These are phyloP conservation scores for Chaetothyriales sp. DNA, from an alignment of 2,329 filamentous ascomycete genomes.

Conservation along the genomic window DNA sequence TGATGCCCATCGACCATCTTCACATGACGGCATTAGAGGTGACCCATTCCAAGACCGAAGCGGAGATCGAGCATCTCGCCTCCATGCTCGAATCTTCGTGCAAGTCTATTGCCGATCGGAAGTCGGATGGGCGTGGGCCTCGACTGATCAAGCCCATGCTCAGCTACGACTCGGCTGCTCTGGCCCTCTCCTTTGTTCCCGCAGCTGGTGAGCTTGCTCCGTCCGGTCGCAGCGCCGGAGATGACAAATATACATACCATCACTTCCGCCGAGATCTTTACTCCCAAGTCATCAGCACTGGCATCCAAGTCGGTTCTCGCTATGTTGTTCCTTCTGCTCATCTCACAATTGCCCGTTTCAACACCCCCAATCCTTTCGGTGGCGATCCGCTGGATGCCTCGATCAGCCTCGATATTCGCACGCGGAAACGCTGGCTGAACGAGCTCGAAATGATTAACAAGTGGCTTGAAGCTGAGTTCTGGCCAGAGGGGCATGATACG, in stretches of 20 bases:
- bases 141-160: slow-evolving; percentile 70
- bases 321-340: slow-evolving; percentile 86
- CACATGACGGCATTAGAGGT: slow-evolving; percentile 81
- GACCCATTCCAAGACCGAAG: slow-evolving; percentile 59
- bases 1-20: slow-evolving; percentile 65
- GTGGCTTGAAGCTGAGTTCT: slow-evolving; percentile 59
- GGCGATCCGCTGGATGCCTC: slow-evolving; percentile 28
- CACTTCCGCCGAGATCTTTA: slow-evolving; percentile 74
- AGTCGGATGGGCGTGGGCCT: slow-evolving; percentile 49
- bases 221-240: slow-evolving; percentile 25
- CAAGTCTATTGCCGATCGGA: slow-evolving; percentile 40
- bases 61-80: slow-evolving; percentile 54
- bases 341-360: slow-evolving; percentile 72
- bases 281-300: slow-evolving; percentile 44
- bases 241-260: slow-evolving; percentile 71
- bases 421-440: slow-evolving; percentile 51
- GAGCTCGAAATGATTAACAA: slow-evolving; percentile 63
- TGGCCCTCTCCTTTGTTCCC: slow-evolving; percentile 78
- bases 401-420: slow-evolving; percentile 31
- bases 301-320: slow-evolving; percentile 58
- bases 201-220: slow-evolving; percentile 46
- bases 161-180: slow-evolving; percentile 70
- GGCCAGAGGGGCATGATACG: slow-evolving; percentile 39
- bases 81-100: slow-evolving; percentile 39
- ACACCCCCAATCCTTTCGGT: slow-evolving; percentile 48